Conservation (phyloP, 2,329 filamentous ascomycete genomes). For the Xylariales sp. region DNA sequence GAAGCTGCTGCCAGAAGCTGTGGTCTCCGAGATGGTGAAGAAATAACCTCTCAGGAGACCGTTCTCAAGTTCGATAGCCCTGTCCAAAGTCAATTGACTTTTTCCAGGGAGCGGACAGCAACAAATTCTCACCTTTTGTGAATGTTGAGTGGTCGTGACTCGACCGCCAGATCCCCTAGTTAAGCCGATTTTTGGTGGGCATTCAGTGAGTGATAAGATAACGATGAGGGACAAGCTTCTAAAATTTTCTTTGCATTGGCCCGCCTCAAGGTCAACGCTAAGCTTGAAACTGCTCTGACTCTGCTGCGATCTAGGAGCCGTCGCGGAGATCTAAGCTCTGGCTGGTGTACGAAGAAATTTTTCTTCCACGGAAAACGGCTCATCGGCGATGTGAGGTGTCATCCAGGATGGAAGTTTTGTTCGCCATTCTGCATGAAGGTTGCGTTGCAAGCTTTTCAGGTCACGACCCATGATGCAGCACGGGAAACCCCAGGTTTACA, state of each 20-base stretch:
- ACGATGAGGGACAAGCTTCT: conserved; percentile 6
- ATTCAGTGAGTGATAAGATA: conserved; percentile 13
- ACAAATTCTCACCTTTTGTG: not conserved
- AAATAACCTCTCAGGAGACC: conserved; percentile 21
- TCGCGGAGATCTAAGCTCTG: conserved; percentile 2
- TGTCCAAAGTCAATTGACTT: conserved; percentile 24
- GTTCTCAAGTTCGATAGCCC: conserved; percentile 22
- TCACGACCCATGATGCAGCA: conserved; percentile 1
- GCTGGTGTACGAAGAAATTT: conserved; percentile 3
- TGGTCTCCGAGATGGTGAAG: conserved; percentile 14
- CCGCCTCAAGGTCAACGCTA: conserved; percentile 4
- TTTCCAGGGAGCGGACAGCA: not conserved
- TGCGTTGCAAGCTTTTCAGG: not conserved
- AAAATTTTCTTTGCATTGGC: conserved; percentile 5
- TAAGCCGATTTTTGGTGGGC: conserved; percentile 10
- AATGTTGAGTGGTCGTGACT: conserved; percentile 5
- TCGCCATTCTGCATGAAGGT: not conserved
- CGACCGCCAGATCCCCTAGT: conserved; percentile 6
- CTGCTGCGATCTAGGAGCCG: conserved; percentile 8
- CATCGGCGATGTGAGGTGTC: no score
- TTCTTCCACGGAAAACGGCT: not conserved
- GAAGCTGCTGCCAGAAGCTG: conserved; percentile 10
- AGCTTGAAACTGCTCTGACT: conserved; percentile 1
- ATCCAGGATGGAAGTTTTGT: no score
- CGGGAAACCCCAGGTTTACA: conserved; percentile 7